Conservation (phyloP, 345 rosid genomes). For the Euphorbia pulcherrima region DNA sequence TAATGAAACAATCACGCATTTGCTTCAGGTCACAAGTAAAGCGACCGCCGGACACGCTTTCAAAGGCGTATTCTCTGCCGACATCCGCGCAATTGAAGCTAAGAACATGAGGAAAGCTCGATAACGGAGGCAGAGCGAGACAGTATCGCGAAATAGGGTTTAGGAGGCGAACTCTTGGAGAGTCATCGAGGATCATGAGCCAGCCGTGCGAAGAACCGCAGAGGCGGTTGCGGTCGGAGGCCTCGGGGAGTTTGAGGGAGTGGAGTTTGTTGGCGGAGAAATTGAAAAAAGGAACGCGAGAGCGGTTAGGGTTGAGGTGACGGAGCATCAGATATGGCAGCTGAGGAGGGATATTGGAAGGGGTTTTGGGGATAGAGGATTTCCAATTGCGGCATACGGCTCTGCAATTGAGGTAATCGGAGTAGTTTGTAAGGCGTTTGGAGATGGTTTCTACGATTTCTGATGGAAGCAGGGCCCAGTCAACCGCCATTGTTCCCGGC, state of each 20-base stretch:
- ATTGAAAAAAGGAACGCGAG: slow-evolving; percentile 40
- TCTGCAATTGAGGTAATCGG: slow-evolving; percentile 45
- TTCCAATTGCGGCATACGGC: slow-evolving; percentile 43
- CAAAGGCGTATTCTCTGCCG: slow-evolving; percentile 46
- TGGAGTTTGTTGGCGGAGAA: slow-evolving; percentile 35
- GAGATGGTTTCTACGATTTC: slow-evolving; percentile 41
- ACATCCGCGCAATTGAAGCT: slow-evolving; percentile 37
- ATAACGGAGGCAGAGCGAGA: slow-evolving; percentile 39
- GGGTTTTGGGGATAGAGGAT: slow-evolving; percentile 30
- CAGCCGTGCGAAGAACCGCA: slow-evolving; percentile 66
- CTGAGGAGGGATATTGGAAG: slow-evolving; percentile 50
- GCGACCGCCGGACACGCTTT: slow-evolving; percentile 15
- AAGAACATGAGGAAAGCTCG: slow-evolving; percentile 47
- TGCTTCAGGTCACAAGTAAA: slow-evolving; percentile 31
- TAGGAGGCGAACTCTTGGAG: slow-evolving; percentile 37
- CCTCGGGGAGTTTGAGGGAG: slow-evolving; percentile 38
- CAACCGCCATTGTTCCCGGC: slow-evolving; percentile 28
- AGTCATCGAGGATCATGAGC: slow-evolving; percentile 46
- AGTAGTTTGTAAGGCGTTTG: slow-evolving; percentile 27
- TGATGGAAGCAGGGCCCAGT: slow-evolving; percentile 50
- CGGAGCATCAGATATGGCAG: slow-evolving; percentile 61
- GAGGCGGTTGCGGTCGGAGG: slow-evolving; percentile 32
- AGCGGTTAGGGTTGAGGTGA: slow-evolving; percentile 20
- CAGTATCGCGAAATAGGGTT: slow-evolving; percentile 48
- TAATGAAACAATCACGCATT: slow-evolving; percentile 52